These are phyloP conservation scores for Polychytrium aggregatum DNA, from an alignment of 192 early-diverging fungal species.

Conservation along the genomic window DNA sequence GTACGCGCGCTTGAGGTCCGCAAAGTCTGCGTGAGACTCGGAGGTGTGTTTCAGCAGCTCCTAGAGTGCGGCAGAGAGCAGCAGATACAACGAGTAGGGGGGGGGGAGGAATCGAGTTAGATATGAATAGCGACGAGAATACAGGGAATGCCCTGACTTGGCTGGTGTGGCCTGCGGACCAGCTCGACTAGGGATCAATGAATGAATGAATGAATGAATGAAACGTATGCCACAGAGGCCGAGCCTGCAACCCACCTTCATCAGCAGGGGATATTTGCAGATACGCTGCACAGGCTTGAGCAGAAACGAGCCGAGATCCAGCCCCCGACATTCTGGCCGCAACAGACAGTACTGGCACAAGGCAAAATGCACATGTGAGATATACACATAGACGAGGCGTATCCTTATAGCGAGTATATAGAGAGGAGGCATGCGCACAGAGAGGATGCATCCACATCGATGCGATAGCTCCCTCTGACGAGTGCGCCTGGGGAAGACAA, in stretches of 20 bases:
- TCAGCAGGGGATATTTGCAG: constrained; percentile 45
- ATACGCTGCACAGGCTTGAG: constrained; percentile 48
- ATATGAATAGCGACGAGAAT: no score
- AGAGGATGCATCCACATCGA: no score
- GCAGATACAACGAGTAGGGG: not conserved
- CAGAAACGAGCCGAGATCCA: constrained; percentile 6
- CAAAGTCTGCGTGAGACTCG: constrained; percentile 28
- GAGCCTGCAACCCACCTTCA: constrained; percentile 21
- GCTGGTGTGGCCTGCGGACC: no score
- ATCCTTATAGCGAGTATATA: no score
- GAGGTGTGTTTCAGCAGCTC: constrained; percentile 38
- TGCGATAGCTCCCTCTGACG: no score
- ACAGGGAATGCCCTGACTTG: no score
- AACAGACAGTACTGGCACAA: constrained; percentile 1
- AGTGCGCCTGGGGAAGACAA: no score
- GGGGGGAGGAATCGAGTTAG: no score
- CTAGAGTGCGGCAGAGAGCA: no score
- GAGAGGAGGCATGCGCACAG: constrained; percentile 15
- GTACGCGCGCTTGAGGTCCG: constrained; percentile 22
- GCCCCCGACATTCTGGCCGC: constrained; percentile 6
- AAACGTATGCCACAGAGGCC: not conserved
- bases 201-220: not conserved
- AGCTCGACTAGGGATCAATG: no score
- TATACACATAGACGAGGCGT: no score
- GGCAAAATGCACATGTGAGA: no score